Conservation (phyloP, 106 monocot genomes). For the Allium cepa region DNA sequence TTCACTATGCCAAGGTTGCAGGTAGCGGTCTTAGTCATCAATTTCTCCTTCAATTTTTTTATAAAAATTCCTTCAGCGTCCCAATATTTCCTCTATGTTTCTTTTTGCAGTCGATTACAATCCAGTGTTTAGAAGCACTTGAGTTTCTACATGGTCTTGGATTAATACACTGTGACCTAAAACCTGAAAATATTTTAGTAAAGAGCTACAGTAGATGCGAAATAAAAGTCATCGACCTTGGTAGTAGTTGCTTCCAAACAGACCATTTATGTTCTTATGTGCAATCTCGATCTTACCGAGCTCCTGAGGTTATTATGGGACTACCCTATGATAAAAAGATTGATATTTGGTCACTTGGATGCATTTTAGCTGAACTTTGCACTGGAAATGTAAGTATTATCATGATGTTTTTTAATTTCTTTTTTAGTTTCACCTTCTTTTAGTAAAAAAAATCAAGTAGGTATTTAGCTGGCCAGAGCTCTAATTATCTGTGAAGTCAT, state of each 20-base stretch:
- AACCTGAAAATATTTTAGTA: constrained; percentile 98
- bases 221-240: constrained; percentile 97
- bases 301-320: constrained; percentile 95
- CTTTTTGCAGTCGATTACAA: constrained; percentile 79
- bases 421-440: too few species aligned
- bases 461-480: too few species aligned
- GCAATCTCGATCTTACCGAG: constrained; percentile 96
- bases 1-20: constrained; percentile 99
- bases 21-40: constrained; percentile 28
- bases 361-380: constrained; percentile 97
- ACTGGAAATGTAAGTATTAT: constrained; percentile 82
- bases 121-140: constrained; percentile 96
- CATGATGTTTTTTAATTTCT: too few species aligned
- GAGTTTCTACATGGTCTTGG: constrained; percentile 91
- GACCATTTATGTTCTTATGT: constrained; percentile 99
- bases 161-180: constrained; percentile 97
- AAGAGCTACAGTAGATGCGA: constrained; percentile 99
- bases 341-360: constrained; percentile 99
- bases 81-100: neutral
- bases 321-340: constrained; percentile 96
- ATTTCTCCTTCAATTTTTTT: neutral
- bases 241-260: constrained; percentile 98
- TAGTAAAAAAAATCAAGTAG: too few species aligned
- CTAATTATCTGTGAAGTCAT: too few species aligned
- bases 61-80: neutral